Base-by-base conservation (phyloP, 495 filamentous ascomycete genomes). In the Aspergillus cavernicola region DNA sequence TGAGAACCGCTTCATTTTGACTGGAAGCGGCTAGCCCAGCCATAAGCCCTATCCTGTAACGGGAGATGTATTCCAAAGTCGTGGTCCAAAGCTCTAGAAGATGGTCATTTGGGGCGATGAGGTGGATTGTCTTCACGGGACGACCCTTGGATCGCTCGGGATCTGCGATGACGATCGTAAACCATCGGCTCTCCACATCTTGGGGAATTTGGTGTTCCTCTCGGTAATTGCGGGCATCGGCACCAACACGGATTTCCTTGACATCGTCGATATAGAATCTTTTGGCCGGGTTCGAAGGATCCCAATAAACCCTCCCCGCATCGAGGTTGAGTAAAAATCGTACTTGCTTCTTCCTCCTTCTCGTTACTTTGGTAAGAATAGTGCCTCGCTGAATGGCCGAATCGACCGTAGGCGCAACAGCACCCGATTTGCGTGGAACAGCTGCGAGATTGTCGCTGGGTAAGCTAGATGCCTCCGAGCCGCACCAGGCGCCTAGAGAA, bases 211-310 rank as follows among this genome's bases (percentile, higher is more conserved):
- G 78, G 59, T 87, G 86, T 62, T 96, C 92, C 64, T 95, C 86
- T 10, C 88, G 85, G 59, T 96, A 95, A 57, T 95, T 91, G 39
- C 84, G 79, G 29, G 91, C 90, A 63, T 96, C 89, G n/a, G 82
- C 77, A 31, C 89, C 92, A 31, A 84, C 80, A 46, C 90, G 84
- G 37, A 98, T 89, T 55, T 95, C 89, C 58, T 86, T 86, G 60
- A 98, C 91, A 62, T 98, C 90, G 57, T 98, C 93, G 51, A 98
- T 85, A 63, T 95, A 95, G 58, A 98, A 87, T 15, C 80, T 81
- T 56, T 95, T 97, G 1, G 84, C 79, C 0, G 86, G 81, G 44
- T 88, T 88, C 4, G 80, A 84, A 13, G 81, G 80, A 68, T 95
- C 85, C 93, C 93, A 98, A 28, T 76, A 85, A 29, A 97, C 88